These are phyloP conservation scores for Huntiella savannae DNA, from an alignment of 2,329 filamentous ascomycete genomes.

Conservation along the genomic window DNA sequence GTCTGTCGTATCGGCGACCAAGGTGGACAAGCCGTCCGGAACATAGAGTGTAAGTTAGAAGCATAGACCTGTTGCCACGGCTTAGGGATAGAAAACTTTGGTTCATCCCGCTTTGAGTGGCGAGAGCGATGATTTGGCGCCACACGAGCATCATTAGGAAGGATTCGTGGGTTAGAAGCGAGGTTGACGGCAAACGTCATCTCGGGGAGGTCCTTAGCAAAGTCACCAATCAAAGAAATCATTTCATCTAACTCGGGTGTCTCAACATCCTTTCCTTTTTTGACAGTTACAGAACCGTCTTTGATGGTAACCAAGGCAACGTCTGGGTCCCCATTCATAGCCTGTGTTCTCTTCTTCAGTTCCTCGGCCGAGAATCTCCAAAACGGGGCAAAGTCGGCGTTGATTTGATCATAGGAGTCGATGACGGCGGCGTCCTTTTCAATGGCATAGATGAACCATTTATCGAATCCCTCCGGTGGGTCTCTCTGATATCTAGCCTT, in stretches of 20 bases:
- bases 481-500: conserved; percentile 38
- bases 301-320: conserved; percentile 38
- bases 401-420: conserved; percentile 67
- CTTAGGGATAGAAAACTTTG: neutral
- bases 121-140: no score
- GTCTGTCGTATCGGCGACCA: conserved; percentile 27
- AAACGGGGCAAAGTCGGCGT: conserved; percentile 56
- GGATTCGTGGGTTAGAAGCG: conserved; percentile 52
- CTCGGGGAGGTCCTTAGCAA: conserved; percentile 54
- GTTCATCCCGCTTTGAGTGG: neutral
- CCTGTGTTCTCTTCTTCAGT: conserved; percentile 39
- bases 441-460: conserved; percentile 65
- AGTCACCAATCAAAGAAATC: conserved; percentile 49
- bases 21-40: conserved; percentile 37
- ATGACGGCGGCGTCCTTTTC: conserved; percentile 50
- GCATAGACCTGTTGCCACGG: conserved; percentile 7
- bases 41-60: conserved; percentile 23
- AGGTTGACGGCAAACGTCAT: conserved; percentile 77
- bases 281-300: conserved; percentile 34
- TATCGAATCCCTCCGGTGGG: conserved; percentile 65
- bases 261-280: conserved; percentile 15
- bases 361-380: conserved; percentile 51
- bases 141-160: conserved; percentile 17
- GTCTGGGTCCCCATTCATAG: conserved; percentile 22
- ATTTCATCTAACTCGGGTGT: conserved; percentile 24